A percentile compares a stretch with the other conserved stretches of the same genome.
Conservation (phyloP, 2,329 filamentous ascomycete species). For the Rasamsonia emersonii region DNA sequence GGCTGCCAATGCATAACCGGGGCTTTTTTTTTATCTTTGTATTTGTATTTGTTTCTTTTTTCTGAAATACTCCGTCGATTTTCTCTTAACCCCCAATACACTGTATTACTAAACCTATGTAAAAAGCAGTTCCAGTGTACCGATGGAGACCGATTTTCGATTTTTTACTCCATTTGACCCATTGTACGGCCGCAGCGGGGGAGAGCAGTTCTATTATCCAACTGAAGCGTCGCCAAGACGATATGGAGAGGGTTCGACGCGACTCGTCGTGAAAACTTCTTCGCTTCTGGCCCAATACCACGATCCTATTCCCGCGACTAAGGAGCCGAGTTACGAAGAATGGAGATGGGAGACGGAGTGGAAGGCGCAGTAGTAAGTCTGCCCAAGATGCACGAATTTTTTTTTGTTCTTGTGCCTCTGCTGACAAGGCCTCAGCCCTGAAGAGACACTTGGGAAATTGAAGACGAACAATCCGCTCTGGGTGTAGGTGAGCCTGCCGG, state of each 20-base stretch:
- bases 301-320: not conserved
- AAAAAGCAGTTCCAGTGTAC: too few species aligned
- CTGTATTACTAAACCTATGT: too few species aligned
- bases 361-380: slow-evolving; percentile 1
- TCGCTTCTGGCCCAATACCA: too few species aligned
- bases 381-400: not conserved
- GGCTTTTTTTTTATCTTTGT: slow-evolving; percentile 7
- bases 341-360: slow-evolving; percentile 3
- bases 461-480: slow-evolving; percentile 5
- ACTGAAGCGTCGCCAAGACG: not conserved
- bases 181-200: too few species aligned
- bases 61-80: slow-evolving; percentile 1
- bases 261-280: too few species aligned
- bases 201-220: not conserved
- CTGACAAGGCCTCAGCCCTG: not conserved
- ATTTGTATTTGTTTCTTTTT: slow-evolving; percentile 9
- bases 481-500: slow-evolving; percentile 4
- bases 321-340: slow-evolving; percentile 8
- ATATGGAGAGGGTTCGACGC: slow-evolving; percentile 4
- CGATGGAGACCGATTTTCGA: too few species aligned
- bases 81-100: too few species aligned
- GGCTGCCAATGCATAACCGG: too few species aligned
- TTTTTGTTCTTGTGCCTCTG: not conserved
- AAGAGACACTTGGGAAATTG: not conserved
- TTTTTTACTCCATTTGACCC: too few species aligned